Evolutionary conservation across 106 monocot genomes (phyloP), one percentile per base, ranked within the genome.

Genomic region (Dendrobium catenatum): DNA sequence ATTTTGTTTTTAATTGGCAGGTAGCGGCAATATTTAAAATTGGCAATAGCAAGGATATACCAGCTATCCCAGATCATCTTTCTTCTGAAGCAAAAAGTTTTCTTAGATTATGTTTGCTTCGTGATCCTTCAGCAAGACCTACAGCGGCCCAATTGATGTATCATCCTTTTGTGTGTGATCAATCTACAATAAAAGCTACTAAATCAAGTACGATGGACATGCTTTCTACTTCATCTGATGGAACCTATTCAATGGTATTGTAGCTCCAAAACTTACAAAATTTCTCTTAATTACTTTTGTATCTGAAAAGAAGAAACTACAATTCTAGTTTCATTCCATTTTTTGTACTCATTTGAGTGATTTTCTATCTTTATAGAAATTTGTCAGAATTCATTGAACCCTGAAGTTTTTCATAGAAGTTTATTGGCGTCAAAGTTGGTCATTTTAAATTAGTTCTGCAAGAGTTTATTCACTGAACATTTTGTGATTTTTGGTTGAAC

Each of bases 11-110:
- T 46, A 68, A 75, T 78, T 80, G 68, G 29, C 84, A 96, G 95
- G 89, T 93, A 72, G 88, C 89, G 73, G 96, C 96, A 55, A 93
- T 96, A 84, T 96, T 96, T 80, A 96, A 96, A 85, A 93, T 96
- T 66, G 93, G 89, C 68, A 96, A 96, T 79, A 93, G 96, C 77
- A 96, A 90, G 80, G 93, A 93, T 56, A 83, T 93, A 80, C 96
- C 96, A 78, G 91, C 89, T 48, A 93, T 96, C 68, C 96, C 96
- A 58, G 87, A 90, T 61, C 84, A 93, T 86, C 77, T 96, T 59
- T 93, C 96, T 75, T 29, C 77, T 55, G 91, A 93, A 37, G 91
- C 87, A 40, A 91, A 91, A 82, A 68, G 66, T 67, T 96, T 96
- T 76, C 67, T 96, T 72, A 88, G 77, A 67, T 82, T 83, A 24